phyloP scores from a whole-genome alignment of 345 rosid species.

The Linum tenue region DNA sequence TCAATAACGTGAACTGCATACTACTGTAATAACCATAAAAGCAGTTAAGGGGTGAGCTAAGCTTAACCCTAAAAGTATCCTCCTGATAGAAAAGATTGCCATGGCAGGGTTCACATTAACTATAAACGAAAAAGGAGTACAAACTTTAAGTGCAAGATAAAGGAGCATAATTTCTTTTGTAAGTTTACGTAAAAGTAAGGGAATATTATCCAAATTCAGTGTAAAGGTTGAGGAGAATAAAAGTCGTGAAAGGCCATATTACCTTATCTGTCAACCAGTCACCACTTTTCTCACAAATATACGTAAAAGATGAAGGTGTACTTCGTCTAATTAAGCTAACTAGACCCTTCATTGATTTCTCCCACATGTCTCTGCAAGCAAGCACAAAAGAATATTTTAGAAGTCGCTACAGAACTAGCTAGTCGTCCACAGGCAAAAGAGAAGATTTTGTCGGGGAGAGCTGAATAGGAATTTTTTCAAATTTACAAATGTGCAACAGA shows the following conservation, averaged over 20 bases:
- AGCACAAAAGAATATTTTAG: not conserved
- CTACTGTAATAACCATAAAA: not conserved
- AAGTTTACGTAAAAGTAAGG: not conserved
- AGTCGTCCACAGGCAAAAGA: not conserved
- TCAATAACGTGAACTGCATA: not conserved
- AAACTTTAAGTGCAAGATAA: not conserved
- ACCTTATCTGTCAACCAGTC: constrained; percentile 15
- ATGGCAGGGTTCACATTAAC: no score
- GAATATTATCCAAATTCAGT: not conserved
- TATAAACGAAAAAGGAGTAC: no score
- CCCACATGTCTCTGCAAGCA: constrained; percentile 22
- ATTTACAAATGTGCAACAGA: no score
- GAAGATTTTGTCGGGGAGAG: not conserved
- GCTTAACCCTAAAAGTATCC: not conserved
- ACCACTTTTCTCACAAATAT: constrained; percentile 21
- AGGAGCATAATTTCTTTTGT: not conserved
- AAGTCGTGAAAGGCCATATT: not conserved
- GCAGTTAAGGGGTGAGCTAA: not conserved
- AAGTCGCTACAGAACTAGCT: not conserved
- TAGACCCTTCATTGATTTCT: constrained; percentile 20
- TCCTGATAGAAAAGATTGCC: no score
- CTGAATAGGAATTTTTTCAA: no score
- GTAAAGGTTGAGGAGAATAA: not conserved
- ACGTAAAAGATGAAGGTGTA: constrained; percentile 17
- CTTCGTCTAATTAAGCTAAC: constrained; percentile 16